A percentile compares a stretch with the other conserved stretches of the same genome.
These are phyloP conservation scores for Neurospora sp. DNA, from an alignment of 495 filamentous ascomycete genomes.

Conservation along the genomic window DNA sequence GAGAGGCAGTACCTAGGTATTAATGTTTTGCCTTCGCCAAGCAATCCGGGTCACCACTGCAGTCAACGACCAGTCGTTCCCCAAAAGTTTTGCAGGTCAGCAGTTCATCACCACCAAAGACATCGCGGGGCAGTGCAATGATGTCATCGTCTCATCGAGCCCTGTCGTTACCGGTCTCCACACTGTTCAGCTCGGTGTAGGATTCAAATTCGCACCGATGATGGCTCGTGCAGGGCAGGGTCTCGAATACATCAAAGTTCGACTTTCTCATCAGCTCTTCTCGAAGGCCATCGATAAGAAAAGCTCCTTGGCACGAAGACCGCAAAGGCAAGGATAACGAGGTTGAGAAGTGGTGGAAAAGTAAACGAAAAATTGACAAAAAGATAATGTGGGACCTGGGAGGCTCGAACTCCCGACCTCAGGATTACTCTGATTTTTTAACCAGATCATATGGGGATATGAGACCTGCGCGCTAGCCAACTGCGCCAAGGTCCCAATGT, in stretches of 20 bases:
- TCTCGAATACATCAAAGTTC: not conserved
- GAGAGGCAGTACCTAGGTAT: not conserved
- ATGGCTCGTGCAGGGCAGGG: not conserved
- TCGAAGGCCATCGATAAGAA: not conserved
- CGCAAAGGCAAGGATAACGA: not conserved
- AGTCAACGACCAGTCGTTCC: not conserved
- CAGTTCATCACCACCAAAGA: not conserved
- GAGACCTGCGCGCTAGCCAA: constrained; percentile 14
- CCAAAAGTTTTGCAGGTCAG: not conserved
- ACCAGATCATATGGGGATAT: constrained; percentile 11
- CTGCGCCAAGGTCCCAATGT: constrained; percentile 10
- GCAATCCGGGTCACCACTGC: not conserved
- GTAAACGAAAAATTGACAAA: not conserved
- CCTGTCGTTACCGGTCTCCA: not conserved
- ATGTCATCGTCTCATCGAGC: not conserved
- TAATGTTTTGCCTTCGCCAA: not conserved
- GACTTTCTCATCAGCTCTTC: not conserved
- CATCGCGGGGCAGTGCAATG: not conserved
- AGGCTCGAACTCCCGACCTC: constrained; percentile 16
- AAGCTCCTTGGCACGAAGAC: not conserved
- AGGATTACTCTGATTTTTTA: constrained; percentile 10
- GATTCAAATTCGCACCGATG: not conserved
- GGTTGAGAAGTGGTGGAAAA: too few relatives aligned
- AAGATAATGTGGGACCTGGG: constrained; percentile 8
- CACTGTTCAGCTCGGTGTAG: not conserved